Percentiles rank a stretch among this genome's conserved stretches.
Evolutionary conservation across 495 filamentous ascomycete species (phyloP).

Genomic region (Neurospora tetrasperma): DNA sequence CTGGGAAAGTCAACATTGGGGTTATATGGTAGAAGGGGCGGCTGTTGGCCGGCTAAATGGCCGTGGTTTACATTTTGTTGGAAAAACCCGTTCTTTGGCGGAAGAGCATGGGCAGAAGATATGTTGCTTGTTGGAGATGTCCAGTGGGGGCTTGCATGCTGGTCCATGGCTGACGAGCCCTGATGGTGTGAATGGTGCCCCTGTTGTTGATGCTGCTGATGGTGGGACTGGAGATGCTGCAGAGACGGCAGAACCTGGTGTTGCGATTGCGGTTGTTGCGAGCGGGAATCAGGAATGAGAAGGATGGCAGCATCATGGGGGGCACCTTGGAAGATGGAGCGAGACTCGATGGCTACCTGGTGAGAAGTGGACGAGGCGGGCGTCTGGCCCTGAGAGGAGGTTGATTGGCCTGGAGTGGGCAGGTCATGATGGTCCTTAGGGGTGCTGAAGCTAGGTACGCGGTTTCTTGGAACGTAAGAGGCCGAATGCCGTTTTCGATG

Average conservation of each 20-base stretch:
- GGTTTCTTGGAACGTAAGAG: constrained; percentile 81
- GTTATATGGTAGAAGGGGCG: constrained; percentile 24
- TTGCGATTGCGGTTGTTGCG: constrained; percentile 17
- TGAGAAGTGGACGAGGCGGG: constrained; percentile 9
- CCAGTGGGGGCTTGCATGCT: neutral
- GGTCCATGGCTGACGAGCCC: neutral
- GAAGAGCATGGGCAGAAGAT: neutral
- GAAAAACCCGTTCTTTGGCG: neutral
- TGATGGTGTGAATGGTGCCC: neutral
- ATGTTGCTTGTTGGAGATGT: neutral
- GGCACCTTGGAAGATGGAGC: constrained; percentile 27
- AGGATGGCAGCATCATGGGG: constrained; percentile 40
- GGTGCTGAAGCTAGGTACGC: constrained; percentile 63
- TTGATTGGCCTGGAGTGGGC: constrained; percentile 10
- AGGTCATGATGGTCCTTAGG: constrained; percentile 25
- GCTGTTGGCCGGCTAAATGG: constrained; percentile 13
- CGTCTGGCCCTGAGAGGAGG: constrained; percentile 11
- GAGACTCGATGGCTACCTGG: constrained; percentile 20
- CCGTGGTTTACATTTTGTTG: neutral
- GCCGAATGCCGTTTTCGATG: constrained; percentile 90
- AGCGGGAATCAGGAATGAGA: constrained; percentile 31
- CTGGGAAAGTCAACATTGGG: constrained; percentile 25
- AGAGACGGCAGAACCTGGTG: constrained; percentile 9
- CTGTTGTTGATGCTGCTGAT: neutral
- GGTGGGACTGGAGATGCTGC: neutral